Base-by-base conservation (phyloP, 441 rosid species). In the Mallotus japonicus region DNA sequence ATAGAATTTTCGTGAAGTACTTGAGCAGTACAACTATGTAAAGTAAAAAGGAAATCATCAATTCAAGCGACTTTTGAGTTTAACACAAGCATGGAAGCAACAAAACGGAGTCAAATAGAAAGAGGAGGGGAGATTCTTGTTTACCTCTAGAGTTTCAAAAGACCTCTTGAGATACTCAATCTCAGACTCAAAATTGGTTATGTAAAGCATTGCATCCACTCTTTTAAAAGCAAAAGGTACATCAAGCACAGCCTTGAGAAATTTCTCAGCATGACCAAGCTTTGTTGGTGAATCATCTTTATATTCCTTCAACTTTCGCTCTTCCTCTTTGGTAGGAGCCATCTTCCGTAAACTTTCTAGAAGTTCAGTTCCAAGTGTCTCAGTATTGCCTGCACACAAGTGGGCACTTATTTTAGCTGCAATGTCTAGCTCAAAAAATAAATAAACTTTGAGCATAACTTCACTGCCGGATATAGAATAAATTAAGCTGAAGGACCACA, bases 301-400 rank as follows among this genome's bases (percentile, higher is more conserved):
- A 79, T 78, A 88, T 50, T 83, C 98, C 82, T 82, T 86, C 67
- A 95, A 77, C 51, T 87, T 95, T 0, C 88, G 86, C 74, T 93
- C 98, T 82, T 93, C 98, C 80, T 93, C 95, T 82, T 88, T 89
- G 51, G 88, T 87, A 0, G 97, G 97, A 28, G 97, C 97, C 98
- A 93, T 91, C 87, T 87, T 93, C 67, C 87, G 74, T 75, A 93
- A 81, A 79, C 88, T 91, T 83, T 93, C 98, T 15, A 93, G 93
- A 85, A 93, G 93, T 77, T 93, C 98, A n/a, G 97, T 77, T 50
- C 97, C 98, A 59, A 93, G 92, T 24, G 87, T 81, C 44, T 95
- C 97, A 1, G 86, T 85, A 72, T 91, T 92, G 34, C 99, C 99
- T 95, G 87, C 74, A 65, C 40, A 61, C n/a, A 37, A 28, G 50